phyloP scores from a whole-genome alignment of 2,329 filamentous ascomycete genomes.

The Rasamsonia emersonii region DNA sequence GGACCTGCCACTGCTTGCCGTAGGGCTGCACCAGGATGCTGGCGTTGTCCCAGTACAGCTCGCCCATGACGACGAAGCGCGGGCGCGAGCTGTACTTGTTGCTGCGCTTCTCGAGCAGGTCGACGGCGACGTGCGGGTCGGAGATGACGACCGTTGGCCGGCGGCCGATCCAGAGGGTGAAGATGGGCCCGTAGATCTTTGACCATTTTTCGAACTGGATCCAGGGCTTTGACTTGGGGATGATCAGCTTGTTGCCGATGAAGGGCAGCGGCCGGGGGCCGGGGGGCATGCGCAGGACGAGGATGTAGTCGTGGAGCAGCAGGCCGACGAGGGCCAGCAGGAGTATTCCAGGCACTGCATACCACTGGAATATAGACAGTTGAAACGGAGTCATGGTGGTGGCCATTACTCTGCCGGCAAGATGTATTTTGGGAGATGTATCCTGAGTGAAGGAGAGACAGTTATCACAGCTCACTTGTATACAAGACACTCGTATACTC shows the following conservation, averaged over 20 bases:
- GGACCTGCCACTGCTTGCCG: constrained; percentile 40
- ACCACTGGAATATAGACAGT: background rate
- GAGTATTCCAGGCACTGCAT: constrained; percentile 12
- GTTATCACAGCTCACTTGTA: no score
- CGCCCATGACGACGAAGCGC: constrained; percentile 20
- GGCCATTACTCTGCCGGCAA: no score
- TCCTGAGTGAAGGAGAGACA: no score
- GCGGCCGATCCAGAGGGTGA: constrained; percentile 27
- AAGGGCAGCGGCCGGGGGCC: constrained; percentile 19
- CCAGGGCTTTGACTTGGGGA: constrained; percentile 18
- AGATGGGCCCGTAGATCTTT: constrained; percentile 25
- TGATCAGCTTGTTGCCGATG: constrained; percentile 17
- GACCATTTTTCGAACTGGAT: constrained; percentile 26
- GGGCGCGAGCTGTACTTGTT: constrained; percentile 30
- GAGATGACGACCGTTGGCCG: constrained; percentile 28
- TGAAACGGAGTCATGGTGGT: background rate
- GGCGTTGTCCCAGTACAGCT: constrained; percentile 29
- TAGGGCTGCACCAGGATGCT: constrained; percentile 43
- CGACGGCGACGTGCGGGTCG: constrained; percentile 23
- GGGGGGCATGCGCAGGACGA: constrained; percentile 22
- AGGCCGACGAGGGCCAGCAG: constrained; percentile 20
- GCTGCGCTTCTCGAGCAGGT: constrained; percentile 31
- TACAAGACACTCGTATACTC: no score
- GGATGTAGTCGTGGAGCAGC: constrained; percentile 16
- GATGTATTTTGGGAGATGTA: no score